Evolutionary conservation across 2,329 filamentous ascomycete species (phyloP).

Genomic region (Fusarium anthophilum): DNA sequence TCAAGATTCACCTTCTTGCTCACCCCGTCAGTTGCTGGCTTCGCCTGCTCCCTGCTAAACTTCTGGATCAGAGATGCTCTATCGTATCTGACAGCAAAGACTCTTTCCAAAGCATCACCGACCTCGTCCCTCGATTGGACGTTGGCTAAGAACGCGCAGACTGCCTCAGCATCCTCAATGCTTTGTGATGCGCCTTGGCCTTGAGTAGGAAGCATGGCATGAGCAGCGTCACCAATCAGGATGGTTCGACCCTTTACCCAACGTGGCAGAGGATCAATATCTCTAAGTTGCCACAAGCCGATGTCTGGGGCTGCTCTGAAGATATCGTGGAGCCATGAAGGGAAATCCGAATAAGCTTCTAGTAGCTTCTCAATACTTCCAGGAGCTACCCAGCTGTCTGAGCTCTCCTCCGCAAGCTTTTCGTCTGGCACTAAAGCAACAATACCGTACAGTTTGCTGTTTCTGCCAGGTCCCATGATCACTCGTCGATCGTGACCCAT

Average conservation of each 20-base stretch:
- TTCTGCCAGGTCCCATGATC: constrained; percentile 35
- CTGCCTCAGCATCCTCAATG: constrained; percentile 7
- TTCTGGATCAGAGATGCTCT: constrained; percentile 32
- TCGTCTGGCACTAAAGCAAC: constrained; percentile 34
- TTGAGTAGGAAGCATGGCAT: constrained; percentile 14
- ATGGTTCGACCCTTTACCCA: constrained; percentile 15
- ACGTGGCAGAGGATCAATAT: constrained; percentile 4
- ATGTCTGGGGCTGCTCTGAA: constrained; percentile 1
- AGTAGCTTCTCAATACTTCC: constrained; percentile 31
- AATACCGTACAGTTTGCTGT: constrained; percentile 30
- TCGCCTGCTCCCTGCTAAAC: constrained; percentile 35
- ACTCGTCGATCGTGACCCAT: constrained; percentile 35
- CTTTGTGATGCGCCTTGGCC: constrained; percentile 16
- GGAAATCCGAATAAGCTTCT: constrained; percentile 26
- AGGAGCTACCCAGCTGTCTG: constrained; percentile 35
- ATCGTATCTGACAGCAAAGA: constrained; percentile 16
- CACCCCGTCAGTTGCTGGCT: constrained; percentile 24
- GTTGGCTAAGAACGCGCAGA: not conserved
- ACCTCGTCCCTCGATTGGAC: not conserved
- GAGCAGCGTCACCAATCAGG: constrained; percentile 6
- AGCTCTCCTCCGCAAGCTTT: constrained; percentile 24
- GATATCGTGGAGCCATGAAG: constrained; percentile 4
- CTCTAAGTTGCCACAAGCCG: constrained; percentile 9
- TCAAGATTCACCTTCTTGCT: constrained; percentile 31
- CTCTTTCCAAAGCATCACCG: not conserved